Evolutionary conservation across 2,329 filamentous ascomycete species (phyloP), one percentile per base, ranked within the genome.

Genomic region (Rutstroemia sp.): DNA sequence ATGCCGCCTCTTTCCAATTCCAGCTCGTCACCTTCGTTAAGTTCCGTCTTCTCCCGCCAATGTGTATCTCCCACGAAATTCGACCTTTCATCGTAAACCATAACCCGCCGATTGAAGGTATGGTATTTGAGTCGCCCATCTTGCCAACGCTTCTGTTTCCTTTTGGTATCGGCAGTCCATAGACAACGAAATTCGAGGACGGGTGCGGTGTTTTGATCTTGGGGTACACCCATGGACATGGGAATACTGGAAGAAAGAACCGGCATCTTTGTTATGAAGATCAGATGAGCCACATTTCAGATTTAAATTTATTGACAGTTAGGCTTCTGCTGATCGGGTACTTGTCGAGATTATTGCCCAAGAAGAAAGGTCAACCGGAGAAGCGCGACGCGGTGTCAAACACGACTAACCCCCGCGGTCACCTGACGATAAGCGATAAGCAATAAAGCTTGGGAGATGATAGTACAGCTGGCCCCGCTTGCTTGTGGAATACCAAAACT

Each of bases 101-200:
- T 95, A 58, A 94, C 77, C 4, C 90, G 84, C 68, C 85, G 89
- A 74, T 96, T 96, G 80, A 95, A 96, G 0, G 88, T 87, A 68
- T 96, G 92, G 62, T 87, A 95, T 62, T 87, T 88, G 59, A 96
- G 80, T 52, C 84, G 84, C 38, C 92, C 92, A 85, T 96, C 92
- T 67, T 95, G 90, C 92, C 92, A 96, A 59, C 89, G 79, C 70
- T 96, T 96, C 64, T 90, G 85, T 73, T 96, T 96, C 56, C 89
- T 84, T 52, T 85, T 83, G 44, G 95, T 71, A 68, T 96, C 92
- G 68, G 89, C 83, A 2, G 91, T 95, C 72, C 89, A 96, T 4
- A 96, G 83, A 70, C 92, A 96, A 60, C 82, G 79, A 71, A 87
- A 95, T 67, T 95, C 90, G 67, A 88, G 76, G 41, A 96, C 90